These are phyloP conservation scores for Astrephomene gubernaculifera DNA, from an alignment of 139 green algal species.

Conservation along the genomic window DNA sequence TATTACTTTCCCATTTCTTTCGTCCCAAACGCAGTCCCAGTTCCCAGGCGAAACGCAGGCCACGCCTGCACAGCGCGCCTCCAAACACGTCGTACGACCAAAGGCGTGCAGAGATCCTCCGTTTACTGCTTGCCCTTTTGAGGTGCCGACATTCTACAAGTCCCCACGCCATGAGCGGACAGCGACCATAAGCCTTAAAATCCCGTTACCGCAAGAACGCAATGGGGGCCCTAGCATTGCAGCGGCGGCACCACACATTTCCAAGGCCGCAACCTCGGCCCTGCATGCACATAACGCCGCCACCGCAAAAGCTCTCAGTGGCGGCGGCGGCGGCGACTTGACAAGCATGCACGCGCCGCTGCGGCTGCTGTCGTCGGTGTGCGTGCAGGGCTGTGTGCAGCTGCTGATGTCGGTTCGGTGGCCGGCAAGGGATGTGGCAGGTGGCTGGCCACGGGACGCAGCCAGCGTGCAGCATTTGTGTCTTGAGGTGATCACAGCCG, in stretches of 20 bases:
- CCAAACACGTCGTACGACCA: not conserved
- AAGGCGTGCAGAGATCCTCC: not conserved
- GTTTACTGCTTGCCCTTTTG: not conserved
- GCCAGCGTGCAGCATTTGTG: not conserved
- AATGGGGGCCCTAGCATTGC: not conserved
- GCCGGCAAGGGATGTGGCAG: not conserved
- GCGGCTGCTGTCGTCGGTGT: not conserved
- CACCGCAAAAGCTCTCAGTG: not conserved
- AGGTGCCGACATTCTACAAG: too few relatives aligned
- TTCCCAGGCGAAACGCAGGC: too few relatives aligned
- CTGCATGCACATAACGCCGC: not conserved
- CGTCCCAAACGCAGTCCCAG: too few relatives aligned
- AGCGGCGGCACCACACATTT: not conserved
- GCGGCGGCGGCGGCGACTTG: not conserved
- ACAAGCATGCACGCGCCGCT: not conserved
- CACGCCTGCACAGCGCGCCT: not conserved
- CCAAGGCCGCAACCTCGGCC: not conserved
- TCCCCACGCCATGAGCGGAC: too few relatives aligned
- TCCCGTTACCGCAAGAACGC: not conserved
- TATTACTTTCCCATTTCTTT: too few relatives aligned
- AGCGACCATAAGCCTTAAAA: not conserved
- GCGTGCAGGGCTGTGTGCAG: constrained; percentile 6
- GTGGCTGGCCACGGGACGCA: not conserved
- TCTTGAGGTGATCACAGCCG: not conserved
- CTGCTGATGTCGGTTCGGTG: not conserved